Evolutionary conservation across 2,329 filamentous ascomycete species (phyloP).

Genomic region (Boeremia exigua): DNA sequence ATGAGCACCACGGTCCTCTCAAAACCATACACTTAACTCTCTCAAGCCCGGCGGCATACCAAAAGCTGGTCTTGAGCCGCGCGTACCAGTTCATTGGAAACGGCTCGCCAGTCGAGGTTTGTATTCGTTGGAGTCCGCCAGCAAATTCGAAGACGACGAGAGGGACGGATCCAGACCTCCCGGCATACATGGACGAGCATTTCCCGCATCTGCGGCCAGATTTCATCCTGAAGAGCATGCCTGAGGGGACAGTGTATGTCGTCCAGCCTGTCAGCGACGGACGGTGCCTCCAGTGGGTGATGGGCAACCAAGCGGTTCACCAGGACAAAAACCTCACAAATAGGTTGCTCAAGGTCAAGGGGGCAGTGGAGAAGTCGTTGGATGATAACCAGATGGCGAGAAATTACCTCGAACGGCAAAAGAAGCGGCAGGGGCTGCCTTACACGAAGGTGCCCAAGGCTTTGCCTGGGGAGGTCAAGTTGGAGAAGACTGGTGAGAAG

Average conservation of each 20-base stretch:
- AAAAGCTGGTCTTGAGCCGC: conserved; percentile 23
- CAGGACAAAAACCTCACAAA: conserved; percentile 8
- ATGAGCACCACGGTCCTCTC: conserved; percentile 20
- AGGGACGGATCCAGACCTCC: not conserved
- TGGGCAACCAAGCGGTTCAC: conserved; percentile 4
- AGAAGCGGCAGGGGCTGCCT: not conserved
- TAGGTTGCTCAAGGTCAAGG: conserved; percentile 24
- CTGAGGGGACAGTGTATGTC: conserved; percentile 23
- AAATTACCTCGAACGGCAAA: not conserved
- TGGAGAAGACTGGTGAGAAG: not conserved
- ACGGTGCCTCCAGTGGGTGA: conserved; percentile 32
- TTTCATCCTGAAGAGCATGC: conserved; percentile 41
- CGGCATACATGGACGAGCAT: conserved; percentile 24
- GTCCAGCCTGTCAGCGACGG: conserved; percentile 35
- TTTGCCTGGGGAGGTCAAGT: not conserved
- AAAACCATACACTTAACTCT: conserved; percentile 28
- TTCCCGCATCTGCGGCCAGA: conserved; percentile 42
- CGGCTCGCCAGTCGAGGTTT: conserved; percentile 33
- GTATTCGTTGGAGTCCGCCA: conserved; percentile 10
- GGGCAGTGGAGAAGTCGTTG: conserved; percentile 6
- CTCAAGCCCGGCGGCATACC: conserved; percentile 16
- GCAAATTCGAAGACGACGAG: not conserved
- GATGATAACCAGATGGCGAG: not conserved
- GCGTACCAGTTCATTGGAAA: conserved; percentile 32
- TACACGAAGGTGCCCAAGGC: not conserved